Evolutionary conservation across 2,329 filamentous ascomycete species (phyloP).

Genomic region (Trichoderma polysporum): DNA sequence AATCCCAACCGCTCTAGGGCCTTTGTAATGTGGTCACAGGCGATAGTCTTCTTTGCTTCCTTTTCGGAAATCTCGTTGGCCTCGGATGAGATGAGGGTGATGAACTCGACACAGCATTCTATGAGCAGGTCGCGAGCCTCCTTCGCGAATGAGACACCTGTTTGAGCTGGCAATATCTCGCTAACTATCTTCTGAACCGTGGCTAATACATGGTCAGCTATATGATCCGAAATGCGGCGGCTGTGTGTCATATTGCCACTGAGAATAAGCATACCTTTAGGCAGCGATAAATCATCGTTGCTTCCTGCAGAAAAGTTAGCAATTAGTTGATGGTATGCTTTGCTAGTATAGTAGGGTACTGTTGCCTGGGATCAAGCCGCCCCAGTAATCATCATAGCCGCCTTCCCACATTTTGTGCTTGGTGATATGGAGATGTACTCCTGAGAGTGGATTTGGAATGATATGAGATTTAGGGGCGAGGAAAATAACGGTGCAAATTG

Average conservation of each 20-base stretch:
- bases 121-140: conserved; percentile 94
- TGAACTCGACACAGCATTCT: conserved; percentile 98
- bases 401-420: not conserved
- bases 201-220: conserved; percentile 44
- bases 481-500: not conserved
- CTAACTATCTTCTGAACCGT: conserved; percentile 85
- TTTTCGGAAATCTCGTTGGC: conserved; percentile 99
- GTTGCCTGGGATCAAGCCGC: conserved; percentile 26
- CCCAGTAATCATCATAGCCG: conserved; percentile 24
- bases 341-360: conserved; percentile 16
- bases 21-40: conserved; percentile 95
- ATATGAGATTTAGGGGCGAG: not conserved
- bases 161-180: conserved; percentile 79
- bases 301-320: conserved; percentile 45
- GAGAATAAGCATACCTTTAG: conserved; percentile 54
- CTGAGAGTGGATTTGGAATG: not conserved
- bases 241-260: not conserved
- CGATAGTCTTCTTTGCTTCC: conserved; percentile 98
- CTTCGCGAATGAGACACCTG: conserved; percentile 84
- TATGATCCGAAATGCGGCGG: not conserved
- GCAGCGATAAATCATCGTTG: conserved; percentile 63
- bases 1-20: conserved; percentile 92
- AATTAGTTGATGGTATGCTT: not conserved
- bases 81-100: conserved; percentile 96
- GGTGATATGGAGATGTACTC: not conserved